These are phyloP conservation scores for Saksenaea vasiformis DNA, from an alignment of 371 early-diverging fungal genomes.

Conservation along the genomic window DNA sequence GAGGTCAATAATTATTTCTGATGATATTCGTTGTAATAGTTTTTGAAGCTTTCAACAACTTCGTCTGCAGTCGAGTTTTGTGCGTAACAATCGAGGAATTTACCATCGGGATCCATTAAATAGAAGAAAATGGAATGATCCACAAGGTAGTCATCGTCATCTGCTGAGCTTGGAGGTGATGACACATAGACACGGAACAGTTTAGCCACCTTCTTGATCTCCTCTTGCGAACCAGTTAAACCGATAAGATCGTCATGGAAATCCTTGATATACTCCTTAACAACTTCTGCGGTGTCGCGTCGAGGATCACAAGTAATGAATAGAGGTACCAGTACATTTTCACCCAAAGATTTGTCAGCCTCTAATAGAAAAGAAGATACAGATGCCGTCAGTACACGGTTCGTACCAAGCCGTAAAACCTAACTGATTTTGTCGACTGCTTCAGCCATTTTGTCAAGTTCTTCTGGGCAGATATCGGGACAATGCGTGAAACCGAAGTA, in stretches of 20 bases:
- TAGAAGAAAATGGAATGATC: constrained; percentile 99
- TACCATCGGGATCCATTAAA: constrained; percentile 91
- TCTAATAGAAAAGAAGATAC: background rate
- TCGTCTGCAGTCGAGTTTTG: constrained; percentile 68
- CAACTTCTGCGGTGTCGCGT: constrained; percentile 82
- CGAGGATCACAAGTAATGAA: constrained; percentile 97
- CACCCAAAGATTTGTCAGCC: constrained; percentile 56
- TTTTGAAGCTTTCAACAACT: constrained; percentile 62
- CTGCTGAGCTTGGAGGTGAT: constrained; percentile 82
- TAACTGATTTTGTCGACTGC: constrained; percentile 81
- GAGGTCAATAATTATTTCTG: too few relatives aligned
- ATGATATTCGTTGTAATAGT: constrained; percentile 22
- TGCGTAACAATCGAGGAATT: constrained; percentile 90
- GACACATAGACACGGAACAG: constrained; percentile 92
- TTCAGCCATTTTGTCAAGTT: constrained; percentile 95
- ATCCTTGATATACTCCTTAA: constrained; percentile 88
- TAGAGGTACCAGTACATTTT: constrained; percentile 75
- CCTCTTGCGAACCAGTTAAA: constrained; percentile 85
- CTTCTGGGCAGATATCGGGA: constrained; percentile 98
- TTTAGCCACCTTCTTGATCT: constrained; percentile 84
- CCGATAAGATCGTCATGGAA: constrained; percentile 94
- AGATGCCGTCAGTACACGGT: background rate
- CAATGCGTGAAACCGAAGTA: constrained; percentile 99
- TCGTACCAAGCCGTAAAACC: constrained; percentile 3
- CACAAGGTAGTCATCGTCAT: constrained; percentile 92